Conservation (phyloP, 2,329 filamentous ascomycete species). For the Sclerotinia sclerotiorum region DNA sequence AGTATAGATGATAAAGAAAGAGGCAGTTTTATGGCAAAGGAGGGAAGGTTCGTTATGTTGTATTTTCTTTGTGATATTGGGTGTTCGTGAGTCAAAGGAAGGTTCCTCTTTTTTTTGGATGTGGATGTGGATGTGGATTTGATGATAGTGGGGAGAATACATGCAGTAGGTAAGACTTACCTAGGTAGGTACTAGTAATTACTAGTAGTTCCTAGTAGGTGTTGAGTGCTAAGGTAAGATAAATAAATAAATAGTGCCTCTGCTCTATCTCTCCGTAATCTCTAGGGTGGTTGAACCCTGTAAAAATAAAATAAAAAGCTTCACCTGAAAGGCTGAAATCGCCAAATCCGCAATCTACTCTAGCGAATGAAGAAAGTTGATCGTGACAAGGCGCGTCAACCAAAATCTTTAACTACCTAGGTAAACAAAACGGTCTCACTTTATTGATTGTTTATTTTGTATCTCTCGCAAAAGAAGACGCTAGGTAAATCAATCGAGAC, state of each 20-base stretch:
- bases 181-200: too few relatives aligned
- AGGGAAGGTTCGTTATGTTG: background rate
- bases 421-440: background rate
- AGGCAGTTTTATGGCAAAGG: background rate
- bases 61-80: background rate
- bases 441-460: background rate
- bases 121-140: background rate
- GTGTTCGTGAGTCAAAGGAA: conserved; percentile 9
- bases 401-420: conserved; percentile 18
- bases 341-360: background rate
- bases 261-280: too few relatives aligned
- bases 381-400: conserved; percentile 29
- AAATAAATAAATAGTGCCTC: too few relatives aligned
- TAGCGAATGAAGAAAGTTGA: conserved; percentile 11
- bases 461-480: background rate
- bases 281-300: conserved; percentile 5
- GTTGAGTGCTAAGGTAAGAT: too few relatives aligned
- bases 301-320: conserved; percentile 18
- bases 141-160: background rate
- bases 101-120: background rate
- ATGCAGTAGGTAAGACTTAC: background rate
- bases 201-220: too few relatives aligned
- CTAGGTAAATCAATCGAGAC: background rate
- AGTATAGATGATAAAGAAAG: background rate
- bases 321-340: conserved; percentile 1